A percentile compares a stretch with the other conserved stretches of the same genome.
Evolutionary conservation across 768 basidiomycete genomes (phyloP).

Genomic region (Leccinellum albellum): DNA sequence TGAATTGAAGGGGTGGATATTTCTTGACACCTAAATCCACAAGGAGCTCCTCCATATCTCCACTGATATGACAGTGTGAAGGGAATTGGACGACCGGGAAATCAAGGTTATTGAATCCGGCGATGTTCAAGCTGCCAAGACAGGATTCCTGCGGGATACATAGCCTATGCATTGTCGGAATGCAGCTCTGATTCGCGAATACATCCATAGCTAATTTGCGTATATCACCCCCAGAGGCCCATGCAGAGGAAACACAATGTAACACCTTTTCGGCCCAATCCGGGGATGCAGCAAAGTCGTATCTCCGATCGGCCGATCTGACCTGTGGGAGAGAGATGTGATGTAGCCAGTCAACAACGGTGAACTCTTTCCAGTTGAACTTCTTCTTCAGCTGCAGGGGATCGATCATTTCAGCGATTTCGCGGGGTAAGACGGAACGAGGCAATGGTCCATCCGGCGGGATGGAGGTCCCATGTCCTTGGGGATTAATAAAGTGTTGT

Average conservation of each 20-base stretch:
- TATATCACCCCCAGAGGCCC: conserved; percentile 51
- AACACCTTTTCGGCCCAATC: conserved; percentile 78
- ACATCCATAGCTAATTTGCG: background rate
- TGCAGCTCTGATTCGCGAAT: conserved; percentile 33
- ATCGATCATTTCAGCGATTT: conserved; percentile 57
- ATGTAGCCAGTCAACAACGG: conserved; percentile 65
- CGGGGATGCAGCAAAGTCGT: conserved; percentile 60
- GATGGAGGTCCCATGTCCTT: no score
- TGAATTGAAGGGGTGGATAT: background rate
- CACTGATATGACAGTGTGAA: conserved; percentile 36
- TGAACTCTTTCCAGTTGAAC: conserved; percentile 77
- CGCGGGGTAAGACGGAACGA: conserved; percentile 54
- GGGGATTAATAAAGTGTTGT: no score
- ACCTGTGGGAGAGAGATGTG: conserved; percentile 52
- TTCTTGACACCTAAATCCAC: background rate
- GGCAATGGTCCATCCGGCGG: conserved; percentile 70
- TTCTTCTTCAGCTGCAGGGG: conserved; percentile 46
- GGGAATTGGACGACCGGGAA: background rate
- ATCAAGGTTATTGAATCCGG: background rate
- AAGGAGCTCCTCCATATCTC: background rate
- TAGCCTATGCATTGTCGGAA: conserved; percentile 55
- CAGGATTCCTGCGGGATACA: conserved; percentile 67
- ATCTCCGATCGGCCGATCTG: conserved; percentile 37
- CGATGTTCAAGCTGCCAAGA: conserved; percentile 65
- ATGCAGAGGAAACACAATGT: conserved; percentile 56